Percentiles rank a stretch among this genome's conserved stretches.
Conservation (phyloP, 2,329 filamentous ascomycete species). For the Zymoseptoria ardabiliae region DNA sequence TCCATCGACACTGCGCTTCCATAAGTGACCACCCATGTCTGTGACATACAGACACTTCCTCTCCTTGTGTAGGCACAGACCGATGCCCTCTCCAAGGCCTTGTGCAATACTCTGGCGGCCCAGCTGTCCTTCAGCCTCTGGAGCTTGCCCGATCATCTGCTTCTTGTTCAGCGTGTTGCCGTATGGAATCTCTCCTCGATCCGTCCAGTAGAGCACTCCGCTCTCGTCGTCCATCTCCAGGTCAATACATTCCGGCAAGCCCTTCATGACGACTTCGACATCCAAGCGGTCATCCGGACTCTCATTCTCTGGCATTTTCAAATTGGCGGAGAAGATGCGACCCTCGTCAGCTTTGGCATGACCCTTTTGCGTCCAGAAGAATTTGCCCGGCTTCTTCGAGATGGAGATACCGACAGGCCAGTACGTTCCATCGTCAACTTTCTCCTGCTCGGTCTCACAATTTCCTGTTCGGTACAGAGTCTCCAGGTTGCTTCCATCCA, state of each 20-base stretch:
- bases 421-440: conserved; percentile 9
- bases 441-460: conserved; percentile 30
- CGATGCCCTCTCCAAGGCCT: conserved; percentile 18
- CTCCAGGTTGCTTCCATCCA: conserved; percentile 31
- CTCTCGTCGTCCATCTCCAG: conserved; percentile 46
- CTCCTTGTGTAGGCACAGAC: conserved; percentile 8
- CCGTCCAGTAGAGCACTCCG: conserved; percentile 52
- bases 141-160: conserved; percentile 8
- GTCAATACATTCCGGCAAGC: conserved; percentile 51
- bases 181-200: conserved; percentile 50
- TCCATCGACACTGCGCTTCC: conserved; percentile 7
- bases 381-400: conserved; percentile 33
- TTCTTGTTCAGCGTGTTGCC: conserved; percentile 48
- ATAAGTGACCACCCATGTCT: conserved; percentile 12
- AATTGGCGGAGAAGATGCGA: conserved; percentile 45
- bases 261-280: conserved; percentile 37
- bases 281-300: conserved; percentile 34
- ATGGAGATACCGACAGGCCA: conserved; percentile 47
- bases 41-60: conserved; percentile 12
- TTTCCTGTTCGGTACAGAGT: conserved; percentile 35
- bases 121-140: conserved; percentile 12
- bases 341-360: conserved; percentile 45
- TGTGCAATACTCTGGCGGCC: conserved; percentile 17
- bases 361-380: conserved; percentile 58
- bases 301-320: conserved; percentile 34